Evolutionary conservation across 2,329 filamentous ascomycete genomes (phyloP), one percentile per base, ranked within the genome.

Genomic region (Cercospora janseana): DNA sequence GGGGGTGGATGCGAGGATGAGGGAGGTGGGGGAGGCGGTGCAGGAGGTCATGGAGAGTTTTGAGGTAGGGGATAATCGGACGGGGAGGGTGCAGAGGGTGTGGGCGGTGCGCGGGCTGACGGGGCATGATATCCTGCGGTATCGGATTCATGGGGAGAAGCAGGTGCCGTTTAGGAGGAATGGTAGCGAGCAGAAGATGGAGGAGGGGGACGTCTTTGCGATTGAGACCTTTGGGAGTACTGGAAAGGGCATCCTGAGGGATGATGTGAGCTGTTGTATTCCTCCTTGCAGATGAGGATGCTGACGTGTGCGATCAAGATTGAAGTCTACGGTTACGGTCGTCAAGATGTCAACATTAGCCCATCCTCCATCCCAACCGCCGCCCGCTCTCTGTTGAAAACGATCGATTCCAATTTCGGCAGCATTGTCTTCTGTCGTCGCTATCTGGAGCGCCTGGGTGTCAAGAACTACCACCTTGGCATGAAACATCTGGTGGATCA

Each of bases 151-250:
- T 72, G 90, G 91, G 51, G 87, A 83, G 63, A 96, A 96, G 78
- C 90, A 87, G 59, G 88, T 96, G 44, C 92, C 91, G 0, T 95
- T 96, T 63, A 89, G 96, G 57, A 95, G 95, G 76, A 85, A 83
- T 55, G 81, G 81, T 55, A 88, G 95, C 65, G 83, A 85, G 68
- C 94, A 89, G 45, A 95, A 95, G 79, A 97, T 97, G 92, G 91
- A 96, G 73, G 92, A 96, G 72, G 90, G 90, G 32, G 91, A 97
- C 66, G 85, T 90, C 13, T 97, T 94, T 69, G 91, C 91, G 58
- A 95, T 96, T 62, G 91, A 96, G 75, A 96, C 91, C 0, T 96
- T 96, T 69, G 92, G 91, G 54, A 93, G 86, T 68, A 96, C 91
- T 16, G 92, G 91, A 57, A 91, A 88, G 67, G 91, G 90, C 58